Base-by-base conservation (phyloP, 129 eudicot species). In the Tagetes patula region DNA sequence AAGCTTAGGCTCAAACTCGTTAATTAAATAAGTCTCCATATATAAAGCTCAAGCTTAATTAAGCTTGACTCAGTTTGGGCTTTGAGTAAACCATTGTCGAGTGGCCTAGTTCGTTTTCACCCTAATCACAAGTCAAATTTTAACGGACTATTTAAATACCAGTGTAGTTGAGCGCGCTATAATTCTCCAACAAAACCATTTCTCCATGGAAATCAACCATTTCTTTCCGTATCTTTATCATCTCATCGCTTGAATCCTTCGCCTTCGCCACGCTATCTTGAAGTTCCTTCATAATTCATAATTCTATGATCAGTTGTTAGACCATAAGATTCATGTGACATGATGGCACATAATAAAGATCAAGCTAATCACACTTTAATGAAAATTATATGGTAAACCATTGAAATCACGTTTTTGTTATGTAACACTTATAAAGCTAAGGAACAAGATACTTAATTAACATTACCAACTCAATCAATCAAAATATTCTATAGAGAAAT, bases 201-300 rank as follows among this genome's bases (percentile, higher is more conserved):
- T 89, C 98, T 1, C 98, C 98, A 50, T 89, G 98, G 69, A 92
- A 85, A 77, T 92, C 96, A 6, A 89, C 95, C 63, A 92, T 87
- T 77, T 89, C 91, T 76, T 79, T 92, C 12, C 96, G 77, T 14
- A 89, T 82, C 63, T 79, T 85, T 60, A 74, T 84, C 88, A 92
- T 78, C 89, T 85, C 92, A 8, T 85, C 91, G 13, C 79, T 87
- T 40, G 72, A 73, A 77, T 72, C 86, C 53, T 78, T 84, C 1
- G 88, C 85, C 61, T 74, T 79, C 6, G 85, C 91, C 56, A 87
- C 95, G 54, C 83, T 77, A 54, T 89, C 98, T 75, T 84, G 89
- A 60, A 92, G 47, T 43, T 83, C 95, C 98, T 92, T 48, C 31
- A 70, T 38, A 20, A 62, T 33, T 41, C 31, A 31, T 49, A 31